phyloP scores from a whole-genome alignment of 1,139 yeast species.

The Pichia sp. region DNA sequence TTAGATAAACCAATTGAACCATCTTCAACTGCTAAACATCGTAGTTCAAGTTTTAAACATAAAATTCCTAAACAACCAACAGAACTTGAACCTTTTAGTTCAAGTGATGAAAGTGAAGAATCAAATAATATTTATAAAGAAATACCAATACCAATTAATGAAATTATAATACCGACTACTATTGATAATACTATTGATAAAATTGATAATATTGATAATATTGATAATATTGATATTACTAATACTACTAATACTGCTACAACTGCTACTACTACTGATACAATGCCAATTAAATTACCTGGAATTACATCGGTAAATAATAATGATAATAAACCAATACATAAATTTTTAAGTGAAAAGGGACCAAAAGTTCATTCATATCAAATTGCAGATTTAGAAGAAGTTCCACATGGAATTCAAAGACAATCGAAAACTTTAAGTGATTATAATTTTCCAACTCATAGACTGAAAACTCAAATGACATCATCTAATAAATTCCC shows the following conservation, averaged over 20 bases:
- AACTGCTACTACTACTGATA: background rate
- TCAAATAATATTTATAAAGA: background rate
- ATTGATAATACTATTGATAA: too few relatives aligned
- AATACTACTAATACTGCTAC: background rate
- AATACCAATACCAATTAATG: background rate
- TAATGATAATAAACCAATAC: background rate
- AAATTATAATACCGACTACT: too few relatives aligned
- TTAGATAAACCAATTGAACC: slow-evolving; percentile 72
- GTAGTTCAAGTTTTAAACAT: slow-evolving; percentile 18
- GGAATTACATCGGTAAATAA: too few relatives aligned
- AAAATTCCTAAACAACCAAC: slow-evolving; percentile 40
- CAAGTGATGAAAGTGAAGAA: slow-evolving; percentile 29
- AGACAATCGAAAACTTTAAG: slow-evolving; percentile 72
- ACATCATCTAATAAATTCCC: slow-evolving; percentile 79
- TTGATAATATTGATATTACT: too few relatives aligned
- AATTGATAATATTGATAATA: too few relatives aligned
- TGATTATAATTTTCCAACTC: slow-evolving; percentile 77
- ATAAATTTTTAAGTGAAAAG: slow-evolving; percentile 12
- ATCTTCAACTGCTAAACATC: slow-evolving; percentile 18
- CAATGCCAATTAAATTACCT: too few relatives aligned
- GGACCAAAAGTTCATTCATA: slow-evolving; percentile 48
- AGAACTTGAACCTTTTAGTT: slow-evolving; percentile 41
- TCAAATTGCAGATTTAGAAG: slow-evolving; percentile 90
- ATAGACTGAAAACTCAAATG: slow-evolving; percentile 67
- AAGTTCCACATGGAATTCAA: slow-evolving; percentile 88